Evolutionary conservation across 768 basidiomycete genomes (phyloP).

Genomic region (Mycena floridula): DNA sequence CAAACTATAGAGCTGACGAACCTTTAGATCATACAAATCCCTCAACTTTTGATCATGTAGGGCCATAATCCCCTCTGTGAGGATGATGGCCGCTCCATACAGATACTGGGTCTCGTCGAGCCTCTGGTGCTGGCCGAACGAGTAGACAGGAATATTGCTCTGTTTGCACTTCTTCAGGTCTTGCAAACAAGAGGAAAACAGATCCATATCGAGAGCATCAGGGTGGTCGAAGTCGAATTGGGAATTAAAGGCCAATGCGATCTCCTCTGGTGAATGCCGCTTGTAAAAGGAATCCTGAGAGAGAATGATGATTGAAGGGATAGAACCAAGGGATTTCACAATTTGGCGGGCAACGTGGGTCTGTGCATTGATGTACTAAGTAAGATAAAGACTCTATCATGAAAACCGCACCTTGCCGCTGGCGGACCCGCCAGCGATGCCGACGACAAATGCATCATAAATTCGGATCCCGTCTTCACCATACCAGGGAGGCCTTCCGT

Average conservation of each 20-base stretch:
- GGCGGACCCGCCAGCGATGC: slow-evolving; percentile 77
- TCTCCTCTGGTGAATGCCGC: slow-evolving; percentile 69
- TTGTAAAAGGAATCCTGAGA: slow-evolving; percentile 97
- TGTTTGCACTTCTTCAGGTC: slow-evolving; percentile 83
- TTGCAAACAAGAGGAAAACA: slow-evolving; percentile 75
- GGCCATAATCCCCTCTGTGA: slow-evolving; percentile 90
- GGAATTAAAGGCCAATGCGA: slow-evolving; percentile 77
- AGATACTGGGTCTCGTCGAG: slow-evolving; percentile 76
- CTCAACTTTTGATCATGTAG: slow-evolving; percentile 76
- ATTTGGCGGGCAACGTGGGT: slow-evolving; percentile 85
- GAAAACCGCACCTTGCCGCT: slow-evolving; percentile 66
- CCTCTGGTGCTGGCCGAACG: slow-evolving; percentile 86
- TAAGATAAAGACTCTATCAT: slow-evolving; percentile 2
- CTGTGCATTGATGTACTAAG: slow-evolving; percentile 26
- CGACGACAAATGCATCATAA: slow-evolving; percentile 77
- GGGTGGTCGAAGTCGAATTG: slow-evolving; percentile 88
- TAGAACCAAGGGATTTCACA: slow-evolving; percentile 72
- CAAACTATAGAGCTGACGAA: slow-evolving; percentile 17
- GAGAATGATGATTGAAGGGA: slow-evolving; percentile 85
- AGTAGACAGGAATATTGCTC: slow-evolving; percentile 90
- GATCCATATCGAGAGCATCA: slow-evolving; percentile 83
- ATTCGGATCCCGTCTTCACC: slow-evolving; percentile 65
- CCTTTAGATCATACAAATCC: slow-evolving; percentile 88
- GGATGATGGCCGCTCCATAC: slow-evolving; percentile 91
- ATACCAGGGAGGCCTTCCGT: slow-evolving; percentile 88